Evolutionary conservation across 805 yeast genomes (phyloP).

Genomic region (Cyberlindnera bimundalis): DNA sequence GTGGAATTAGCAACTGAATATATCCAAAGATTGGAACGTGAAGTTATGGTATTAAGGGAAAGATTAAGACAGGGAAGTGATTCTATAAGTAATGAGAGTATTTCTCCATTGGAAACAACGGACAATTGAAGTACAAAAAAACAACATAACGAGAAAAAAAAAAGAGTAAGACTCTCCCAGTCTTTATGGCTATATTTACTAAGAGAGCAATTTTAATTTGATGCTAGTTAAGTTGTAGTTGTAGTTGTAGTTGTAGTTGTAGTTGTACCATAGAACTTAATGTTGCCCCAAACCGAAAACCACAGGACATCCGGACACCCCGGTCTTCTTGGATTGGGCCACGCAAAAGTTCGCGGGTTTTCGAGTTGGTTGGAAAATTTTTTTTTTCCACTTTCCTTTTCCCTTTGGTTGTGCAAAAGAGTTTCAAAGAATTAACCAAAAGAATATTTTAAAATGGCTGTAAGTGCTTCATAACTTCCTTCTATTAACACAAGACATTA

Average conservation of each 20-base stretch:
- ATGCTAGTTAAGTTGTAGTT: too few species aligned
- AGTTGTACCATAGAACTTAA: too few species aligned
- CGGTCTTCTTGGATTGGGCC: background rate
- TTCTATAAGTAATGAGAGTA: conserved; percentile 26
- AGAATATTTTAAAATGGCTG: conserved; percentile 7
- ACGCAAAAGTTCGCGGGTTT: background rate
- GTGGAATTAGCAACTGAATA: conserved; percentile 83
- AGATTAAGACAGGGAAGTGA: conserved; percentile 18
- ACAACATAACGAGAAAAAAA: too few species aligned
- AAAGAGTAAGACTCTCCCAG: too few species aligned
- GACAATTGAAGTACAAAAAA: conserved; percentile 26
- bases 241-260: too few species aligned
- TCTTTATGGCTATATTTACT: too few species aligned
- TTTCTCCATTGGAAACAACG: conserved; percentile 28
- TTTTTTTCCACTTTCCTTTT: conserved; percentile 3
- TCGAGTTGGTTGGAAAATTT: too few species aligned
- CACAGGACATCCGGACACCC: conserved; percentile 13
- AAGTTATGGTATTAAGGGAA: conserved; percentile 28
- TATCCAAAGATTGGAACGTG: conserved; percentile 46
- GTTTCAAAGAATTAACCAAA: background rate
- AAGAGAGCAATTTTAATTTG: too few species aligned
- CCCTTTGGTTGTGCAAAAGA: too few species aligned
- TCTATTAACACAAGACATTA: conserved; percentile 18
- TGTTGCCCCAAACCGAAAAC: too few species aligned
- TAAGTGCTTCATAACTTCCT: conserved; percentile 3